Evolutionary conservation across 1,284 basidiomycete genomes (phyloP), one percentile per base, ranked within the genome.

Genomic region (Rhodotorula sp.): DNA sequence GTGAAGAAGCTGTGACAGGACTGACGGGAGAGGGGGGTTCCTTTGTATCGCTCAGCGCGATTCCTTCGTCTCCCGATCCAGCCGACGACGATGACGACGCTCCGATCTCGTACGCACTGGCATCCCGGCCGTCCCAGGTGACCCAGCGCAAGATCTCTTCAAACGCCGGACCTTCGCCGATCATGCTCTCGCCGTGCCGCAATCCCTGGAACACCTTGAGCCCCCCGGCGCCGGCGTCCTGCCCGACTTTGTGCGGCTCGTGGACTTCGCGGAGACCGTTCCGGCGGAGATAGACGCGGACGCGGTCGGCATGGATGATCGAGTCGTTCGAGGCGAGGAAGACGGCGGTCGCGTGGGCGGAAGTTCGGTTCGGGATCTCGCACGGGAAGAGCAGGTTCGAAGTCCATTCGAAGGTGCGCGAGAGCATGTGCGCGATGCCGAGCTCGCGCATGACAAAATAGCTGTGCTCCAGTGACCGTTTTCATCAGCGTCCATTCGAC

Each of bases 381-480:
- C 93, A 91, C 72, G 88, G 90, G 87, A 90, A 95, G 20, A 96
- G 84, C 10, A 91, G 89, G 80, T 96, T 96, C n/a, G 90, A 71
- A 21, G 73, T 72, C 78, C 79, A 79, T 62, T 77, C 89, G 79
- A 92, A 93, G 79, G 91, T 87, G 23, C 92, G 86, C 78, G 90
- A 90, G 61, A 96, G 85, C 72, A 91, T 87, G 80, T 93, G 90
- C 20, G 91, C 90, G 65, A 92, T 88, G 21, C 93, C 93, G 7
- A 94, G 83, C 81, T 96, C 93, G 34, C 87, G 87, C 46, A 89
- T 88, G 68, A 94, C 89, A 77, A 94, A 94, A 81, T 92, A 96
- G 63, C 88, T 87, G 61, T 2, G 39, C 21, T 2, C 31, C 14
- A 5, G 31, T 14, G 7, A 39, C 14, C 7, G n/a, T 16, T 12